phyloP scores from a whole-genome alignment of 345 rosid genomes.

The Brassica incana region DNA sequence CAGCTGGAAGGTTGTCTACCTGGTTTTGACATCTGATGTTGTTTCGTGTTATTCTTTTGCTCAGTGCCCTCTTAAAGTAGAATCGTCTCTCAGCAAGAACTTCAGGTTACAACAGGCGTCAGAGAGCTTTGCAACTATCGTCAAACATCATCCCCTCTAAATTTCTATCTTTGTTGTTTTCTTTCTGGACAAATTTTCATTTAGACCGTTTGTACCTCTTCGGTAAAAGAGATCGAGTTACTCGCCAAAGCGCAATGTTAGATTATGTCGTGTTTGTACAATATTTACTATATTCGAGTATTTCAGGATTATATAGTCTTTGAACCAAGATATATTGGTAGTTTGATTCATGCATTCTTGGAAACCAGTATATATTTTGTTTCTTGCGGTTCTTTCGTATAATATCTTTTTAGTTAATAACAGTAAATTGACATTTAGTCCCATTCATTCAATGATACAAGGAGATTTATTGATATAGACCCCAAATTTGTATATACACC shows the following conservation, averaged over 20 bases:
- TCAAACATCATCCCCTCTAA: neutral
- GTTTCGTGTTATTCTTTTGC: neutral
- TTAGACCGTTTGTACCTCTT: slow-evolving; percentile 21
- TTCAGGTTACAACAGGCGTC: neutral
- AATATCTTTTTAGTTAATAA: neutral
- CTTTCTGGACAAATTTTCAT: neutral
- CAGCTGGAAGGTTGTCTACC: neutral
- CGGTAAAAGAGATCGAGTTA: neutral
- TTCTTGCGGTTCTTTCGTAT: neutral
- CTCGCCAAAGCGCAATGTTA: neutral
- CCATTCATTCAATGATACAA: neutral
- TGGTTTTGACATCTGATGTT: neutral
- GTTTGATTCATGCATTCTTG: too few relatives aligned
- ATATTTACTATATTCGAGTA: neutral
- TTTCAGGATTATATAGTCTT: neutral
- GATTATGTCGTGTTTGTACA: neutral
- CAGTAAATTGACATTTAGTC: neutral
- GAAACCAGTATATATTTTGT: neutral
- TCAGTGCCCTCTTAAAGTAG: slow-evolving; percentile 18
- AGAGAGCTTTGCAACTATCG: neutral
- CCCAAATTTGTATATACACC: neutral
- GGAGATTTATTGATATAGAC: neutral
- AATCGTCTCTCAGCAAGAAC: neutral
- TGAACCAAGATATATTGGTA: neutral
- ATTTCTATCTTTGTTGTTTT: neutral